phyloP scores from a whole-genome alignment of 2,329 filamentous ascomycete species.

The Knufia petricola region DNA sequence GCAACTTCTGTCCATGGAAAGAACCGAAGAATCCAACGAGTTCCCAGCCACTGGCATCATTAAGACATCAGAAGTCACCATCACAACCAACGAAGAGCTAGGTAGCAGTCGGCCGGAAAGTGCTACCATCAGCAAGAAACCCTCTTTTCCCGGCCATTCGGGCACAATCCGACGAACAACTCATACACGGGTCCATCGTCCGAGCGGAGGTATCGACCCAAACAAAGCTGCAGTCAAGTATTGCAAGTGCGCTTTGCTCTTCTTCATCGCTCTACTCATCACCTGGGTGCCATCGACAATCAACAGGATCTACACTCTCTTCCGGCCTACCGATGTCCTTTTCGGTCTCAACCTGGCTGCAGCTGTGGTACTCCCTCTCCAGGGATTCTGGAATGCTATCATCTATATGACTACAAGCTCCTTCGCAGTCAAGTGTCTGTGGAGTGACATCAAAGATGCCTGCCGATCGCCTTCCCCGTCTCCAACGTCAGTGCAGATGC shows the following conservation, averaged over 20 bases:
- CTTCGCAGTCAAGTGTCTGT: slow-evolving; percentile 44
- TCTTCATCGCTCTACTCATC: slow-evolving; percentile 34
- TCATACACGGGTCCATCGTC: background rate
- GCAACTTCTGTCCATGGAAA: slow-evolving; percentile 38
- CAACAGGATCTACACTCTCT: slow-evolving; percentile 64
- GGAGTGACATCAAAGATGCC: slow-evolving; percentile 2
- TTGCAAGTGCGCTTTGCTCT: slow-evolving; percentile 32
- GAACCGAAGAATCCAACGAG: background rate
- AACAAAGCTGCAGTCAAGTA: slow-evolving; percentile 32
- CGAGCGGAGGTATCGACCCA: slow-evolving; percentile 22
- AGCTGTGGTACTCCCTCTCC: slow-evolving; percentile 65
- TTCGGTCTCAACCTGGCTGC: slow-evolving; percentile 59
- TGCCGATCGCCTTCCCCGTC: background rate
- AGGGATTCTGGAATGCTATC: slow-evolving; percentile 75
- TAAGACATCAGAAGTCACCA: slow-evolving; percentile 14
- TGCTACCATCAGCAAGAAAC: background rate
- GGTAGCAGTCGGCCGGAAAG: background rate
- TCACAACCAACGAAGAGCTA: slow-evolving; percentile 12
- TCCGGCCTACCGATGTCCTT: slow-evolving; percentile 44
- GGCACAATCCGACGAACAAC: background rate
- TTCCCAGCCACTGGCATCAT: slow-evolving; percentile 6
- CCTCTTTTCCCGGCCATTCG: background rate
- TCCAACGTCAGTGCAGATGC: background rate
- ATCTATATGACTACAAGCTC: slow-evolving; percentile 67
- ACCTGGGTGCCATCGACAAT: slow-evolving; percentile 58